Conservation (phyloP, 2,329 filamentous ascomycete species). For the Claviceps humidiphila region DNA sequence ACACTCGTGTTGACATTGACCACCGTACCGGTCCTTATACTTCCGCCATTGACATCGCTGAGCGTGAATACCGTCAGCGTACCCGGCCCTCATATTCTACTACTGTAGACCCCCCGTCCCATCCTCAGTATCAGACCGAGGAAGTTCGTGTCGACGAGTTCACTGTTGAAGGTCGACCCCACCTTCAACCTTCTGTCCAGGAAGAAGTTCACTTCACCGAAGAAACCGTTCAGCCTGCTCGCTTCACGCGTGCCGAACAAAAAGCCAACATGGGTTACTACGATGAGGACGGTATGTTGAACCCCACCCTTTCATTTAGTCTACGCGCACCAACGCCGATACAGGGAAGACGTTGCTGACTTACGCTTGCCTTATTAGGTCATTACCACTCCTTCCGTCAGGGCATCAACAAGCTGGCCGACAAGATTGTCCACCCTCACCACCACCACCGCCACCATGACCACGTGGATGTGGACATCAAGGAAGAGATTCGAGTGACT, state of each 20-base stretch:
- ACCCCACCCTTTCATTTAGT: neutral
- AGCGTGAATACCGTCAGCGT: constrained; percentile 53
- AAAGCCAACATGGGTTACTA: constrained; percentile 52
- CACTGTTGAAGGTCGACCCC: constrained; percentile 23
- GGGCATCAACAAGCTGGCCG: constrained; percentile 42
- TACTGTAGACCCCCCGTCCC: constrained; percentile 19
- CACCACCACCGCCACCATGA: constrained; percentile 28
- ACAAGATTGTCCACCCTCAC: constrained; percentile 38
- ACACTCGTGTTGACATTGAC: constrained; percentile 55
- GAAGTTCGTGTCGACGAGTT: constrained; percentile 19
- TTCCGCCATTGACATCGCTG: constrained; percentile 47
- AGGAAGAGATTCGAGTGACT: constrained; percentile 13
- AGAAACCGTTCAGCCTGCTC: constrained; percentile 50
- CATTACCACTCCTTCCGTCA: constrained; percentile 47
- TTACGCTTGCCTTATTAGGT: constrained; percentile 24
- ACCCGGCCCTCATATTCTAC: constrained; percentile 37
- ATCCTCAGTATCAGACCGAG: constrained; percentile 20
- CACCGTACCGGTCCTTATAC: constrained; percentile 32
- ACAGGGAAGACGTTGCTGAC: constrained; percentile 7
- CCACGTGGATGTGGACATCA: constrained; percentile 34
- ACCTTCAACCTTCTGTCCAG: constrained; percentile 32
- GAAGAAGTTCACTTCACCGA: constrained; percentile 47
- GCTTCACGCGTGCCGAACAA: constrained; percentile 25
- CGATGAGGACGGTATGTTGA: constrained; percentile 45
- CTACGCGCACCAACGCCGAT: constrained; percentile 3